phyloP scores from a whole-genome alignment of 345 rosid genomes.

The Arabis hirsuta region DNA sequence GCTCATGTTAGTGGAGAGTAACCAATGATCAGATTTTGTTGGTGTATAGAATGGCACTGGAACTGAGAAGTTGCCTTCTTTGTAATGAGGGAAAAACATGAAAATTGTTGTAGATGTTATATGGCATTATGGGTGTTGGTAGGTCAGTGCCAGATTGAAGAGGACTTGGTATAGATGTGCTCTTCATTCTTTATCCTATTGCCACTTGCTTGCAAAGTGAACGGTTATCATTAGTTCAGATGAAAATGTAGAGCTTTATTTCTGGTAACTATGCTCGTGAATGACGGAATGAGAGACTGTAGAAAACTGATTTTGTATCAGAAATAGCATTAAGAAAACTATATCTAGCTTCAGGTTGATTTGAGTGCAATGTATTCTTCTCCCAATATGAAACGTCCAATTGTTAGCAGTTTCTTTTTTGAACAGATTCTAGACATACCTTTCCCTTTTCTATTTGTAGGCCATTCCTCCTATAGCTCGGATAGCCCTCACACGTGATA shows the following conservation, averaged over 20 bases:
- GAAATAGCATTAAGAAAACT: neutral
- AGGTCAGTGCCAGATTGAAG: too few relatives aligned
- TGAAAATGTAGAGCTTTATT: constrained; percentile 8
- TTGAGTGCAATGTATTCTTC: neutral
- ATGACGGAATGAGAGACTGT: neutral
- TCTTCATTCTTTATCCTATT: neutral
- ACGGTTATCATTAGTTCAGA: constrained; percentile 4
- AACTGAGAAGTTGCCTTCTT: neutral
- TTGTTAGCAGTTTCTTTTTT: neutral
- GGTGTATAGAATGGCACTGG: neutral
- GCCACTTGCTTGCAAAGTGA: constrained; percentile 16
- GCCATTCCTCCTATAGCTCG: constrained; percentile 87
- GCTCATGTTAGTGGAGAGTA: neutral
- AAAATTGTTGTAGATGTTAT: neutral
- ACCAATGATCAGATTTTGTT: neutral
- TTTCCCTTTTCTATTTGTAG: constrained; percentile 42
- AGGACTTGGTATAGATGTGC: neutral
- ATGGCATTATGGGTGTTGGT: too few relatives aligned
- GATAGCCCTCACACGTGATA: constrained; percentile 90
- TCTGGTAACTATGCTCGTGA: constrained; percentile 1
- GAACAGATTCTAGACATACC: neutral
- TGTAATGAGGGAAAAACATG: neutral
- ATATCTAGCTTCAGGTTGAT: neutral
- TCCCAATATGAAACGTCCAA: neutral
- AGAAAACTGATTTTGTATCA: constrained; percentile 2